Conservation (phyloP, 768 basidiomycete genomes). For the Boletus rex-veris region DNA sequence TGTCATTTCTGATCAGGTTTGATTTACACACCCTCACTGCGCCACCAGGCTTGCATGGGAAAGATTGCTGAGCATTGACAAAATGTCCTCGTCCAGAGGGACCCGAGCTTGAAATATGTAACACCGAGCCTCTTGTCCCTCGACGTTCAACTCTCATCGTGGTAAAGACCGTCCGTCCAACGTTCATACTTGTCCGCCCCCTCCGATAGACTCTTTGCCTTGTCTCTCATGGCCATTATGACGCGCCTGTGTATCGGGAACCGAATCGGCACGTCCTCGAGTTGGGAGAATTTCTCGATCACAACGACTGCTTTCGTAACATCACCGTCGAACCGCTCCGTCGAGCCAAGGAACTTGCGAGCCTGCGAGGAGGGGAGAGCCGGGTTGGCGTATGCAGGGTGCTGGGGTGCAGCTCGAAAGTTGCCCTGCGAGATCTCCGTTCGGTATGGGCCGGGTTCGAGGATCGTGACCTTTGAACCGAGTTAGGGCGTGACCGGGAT, state of each 20-base stretch:
- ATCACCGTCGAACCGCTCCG: slow-evolving; percentile 10
- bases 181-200: slow-evolving; percentile 12
- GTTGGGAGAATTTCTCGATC: slow-evolving; percentile 12
- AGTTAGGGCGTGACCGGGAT: not conserved
- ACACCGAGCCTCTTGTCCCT: too few species aligned
- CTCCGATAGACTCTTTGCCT: slow-evolving; percentile 10
- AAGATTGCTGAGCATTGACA: too few species aligned
- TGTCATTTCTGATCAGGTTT: too few species aligned
- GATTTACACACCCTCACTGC: too few species aligned
- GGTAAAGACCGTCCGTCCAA: slow-evolving; percentile 18
- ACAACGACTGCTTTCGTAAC: slow-evolving; percentile 8
- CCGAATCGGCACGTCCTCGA: slow-evolving; percentile 18
- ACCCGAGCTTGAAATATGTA: too few species aligned
- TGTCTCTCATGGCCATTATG: slow-evolving; percentile 9
- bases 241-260: slow-evolving; percentile 10
- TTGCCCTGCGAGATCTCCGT: slow-evolving; percentile 7
- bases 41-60: too few species aligned
- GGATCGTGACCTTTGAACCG: slow-evolving; percentile 11
- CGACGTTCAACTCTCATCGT: not conserved
- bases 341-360: not conserved
- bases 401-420: slow-evolving; percentile 1
- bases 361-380: not conserved
- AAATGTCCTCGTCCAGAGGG: too few species aligned
- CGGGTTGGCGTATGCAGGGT: slow-evolving; percentile 20
- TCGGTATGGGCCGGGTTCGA: slow-evolving; percentile 17